phyloP scores from a whole-genome alignment of 1,139 yeast genomes.

The Geotrichum histeridarum region DNA sequence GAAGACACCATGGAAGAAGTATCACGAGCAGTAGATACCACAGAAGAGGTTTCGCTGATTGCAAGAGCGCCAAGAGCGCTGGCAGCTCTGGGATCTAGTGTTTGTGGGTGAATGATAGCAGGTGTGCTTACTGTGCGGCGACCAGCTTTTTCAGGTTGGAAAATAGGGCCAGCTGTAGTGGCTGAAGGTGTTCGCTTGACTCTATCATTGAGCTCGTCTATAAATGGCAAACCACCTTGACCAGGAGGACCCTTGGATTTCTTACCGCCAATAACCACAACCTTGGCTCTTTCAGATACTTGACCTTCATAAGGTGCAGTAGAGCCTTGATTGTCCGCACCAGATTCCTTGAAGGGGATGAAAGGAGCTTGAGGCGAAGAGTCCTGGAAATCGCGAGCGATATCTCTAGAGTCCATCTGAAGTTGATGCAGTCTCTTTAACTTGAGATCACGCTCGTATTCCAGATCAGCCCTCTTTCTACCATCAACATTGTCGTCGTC shows the following conservation, averaged over 20 bases:
- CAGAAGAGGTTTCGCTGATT: neutral
- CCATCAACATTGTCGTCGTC: constrained; percentile 7
- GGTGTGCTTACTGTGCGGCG: constrained; percentile 18
- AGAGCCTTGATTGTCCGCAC: constrained; percentile 51
- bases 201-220: constrained; percentile 15
- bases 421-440: constrained; percentile 32
- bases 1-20: neutral
- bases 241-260: constrained; percentile 6
- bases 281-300: constrained; percentile 25
- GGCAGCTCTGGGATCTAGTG: neutral
- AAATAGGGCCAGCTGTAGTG: neutral
- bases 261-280: constrained; percentile 22
- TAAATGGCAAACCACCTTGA: constrained; percentile 4
- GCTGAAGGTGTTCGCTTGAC: constrained; percentile 4
- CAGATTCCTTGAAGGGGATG: constrained; percentile 42
- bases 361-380: neutral
- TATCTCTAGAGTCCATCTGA: constrained; percentile 34
- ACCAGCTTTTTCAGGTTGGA: neutral
- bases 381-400: constrained; percentile 16
- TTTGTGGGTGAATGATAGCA: constrained; percentile 2
- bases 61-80: neutral
- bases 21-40: neutral
- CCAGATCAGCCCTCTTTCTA: constrained; percentile 26
- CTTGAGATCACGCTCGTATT: constrained; percentile 28
- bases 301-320: constrained; percentile 52